Evolutionary conservation across 495 filamentous ascomycete species (phyloP), one percentile per base, ranked within the genome.

Genomic region (Hapsidospora chrysogenum): DNA sequence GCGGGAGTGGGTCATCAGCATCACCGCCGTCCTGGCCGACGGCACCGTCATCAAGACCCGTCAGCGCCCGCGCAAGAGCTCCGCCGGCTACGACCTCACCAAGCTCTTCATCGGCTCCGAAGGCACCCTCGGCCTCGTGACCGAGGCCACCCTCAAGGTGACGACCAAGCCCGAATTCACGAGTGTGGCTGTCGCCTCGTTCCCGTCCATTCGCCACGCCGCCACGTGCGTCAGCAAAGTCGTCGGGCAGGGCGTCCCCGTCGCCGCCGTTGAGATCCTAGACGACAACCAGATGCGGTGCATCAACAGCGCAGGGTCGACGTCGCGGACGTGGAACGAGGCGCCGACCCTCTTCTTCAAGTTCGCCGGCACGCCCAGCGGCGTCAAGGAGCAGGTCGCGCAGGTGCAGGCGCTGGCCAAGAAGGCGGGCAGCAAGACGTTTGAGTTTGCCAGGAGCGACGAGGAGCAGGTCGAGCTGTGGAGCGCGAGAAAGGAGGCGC

Each of bases 261-360:
- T 96, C 14, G 83, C 84, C 14, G 85, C 85, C 7, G 76, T 96
- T 52, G 87, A 96, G 53, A 74, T 96, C 28, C 59, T 95, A 27
- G 87, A 96, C 53, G 86, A 95, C 47, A 78, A 85, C 19, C 84
- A 92, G 57, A 96, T 96, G 87, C 67, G 69, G 39, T 84, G 83
- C 41, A 85, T 96, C 57, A 96, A 96, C 56, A 50, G 64, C 29
- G 74, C 76, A 4, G 82, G 84, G 39, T 68, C 63, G 33, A 93
- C 85, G 0, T 61, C 64, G 5, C 73, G 76, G 34, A 51, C 48
- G 7, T 93, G 86, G 82, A 72, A 68, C 40, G 76, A 79, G 40
- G 71, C 71, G 13, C 86, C 87, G 3, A 94, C 87, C 3, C 58
- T 96, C 3, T 94, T 96, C 59, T 89, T 96, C 69, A 95, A 95